Conservation (phyloP, 768 basidiomycete genomes). For the Mycena haematopus region DNA sequence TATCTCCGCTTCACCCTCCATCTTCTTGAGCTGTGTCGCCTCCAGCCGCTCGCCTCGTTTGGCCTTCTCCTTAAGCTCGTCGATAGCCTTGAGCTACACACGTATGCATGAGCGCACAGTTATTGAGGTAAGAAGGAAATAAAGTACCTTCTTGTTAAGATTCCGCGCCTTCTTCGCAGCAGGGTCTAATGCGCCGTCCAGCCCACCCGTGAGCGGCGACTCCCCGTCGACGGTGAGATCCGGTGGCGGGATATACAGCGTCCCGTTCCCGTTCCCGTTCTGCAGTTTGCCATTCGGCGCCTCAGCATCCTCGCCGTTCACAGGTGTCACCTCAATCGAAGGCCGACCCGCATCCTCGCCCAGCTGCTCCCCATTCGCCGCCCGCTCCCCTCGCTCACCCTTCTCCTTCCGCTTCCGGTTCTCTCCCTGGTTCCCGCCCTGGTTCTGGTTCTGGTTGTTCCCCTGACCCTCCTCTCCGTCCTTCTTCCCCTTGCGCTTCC, state of each 20-base stretch:
- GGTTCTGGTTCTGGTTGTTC: slow-evolving; percentile 29
- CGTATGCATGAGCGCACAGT: background rate
- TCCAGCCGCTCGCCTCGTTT: slow-evolving; percentile 91
- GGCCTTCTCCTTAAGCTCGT: slow-evolving; percentile 93
- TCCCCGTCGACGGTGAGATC: slow-evolving; percentile 35
- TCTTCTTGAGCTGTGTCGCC: slow-evolving; percentile 96
- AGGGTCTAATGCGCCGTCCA: slow-evolving; percentile 71
- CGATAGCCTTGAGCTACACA: slow-evolving; percentile 94
- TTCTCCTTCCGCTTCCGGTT: slow-evolving; percentile 41
- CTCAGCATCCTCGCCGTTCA: background rate
- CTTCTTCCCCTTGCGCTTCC: slow-evolving; percentile 63
- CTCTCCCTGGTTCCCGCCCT: background rate
- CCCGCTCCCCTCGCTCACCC: slow-evolving; percentile 36
- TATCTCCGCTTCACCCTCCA: slow-evolving; percentile 88
- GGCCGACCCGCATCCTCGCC: slow-evolving; percentile 39
- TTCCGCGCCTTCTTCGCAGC: slow-evolving; percentile 93
- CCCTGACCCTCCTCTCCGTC: slow-evolving; percentile 32
- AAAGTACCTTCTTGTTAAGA: slow-evolving; percentile 89
- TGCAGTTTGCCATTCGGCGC: slow-evolving; percentile 27
- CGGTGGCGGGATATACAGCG: slow-evolving; percentile 31
- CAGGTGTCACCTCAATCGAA: slow-evolving; percentile 43
- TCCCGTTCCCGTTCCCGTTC: slow-evolving; percentile 29
- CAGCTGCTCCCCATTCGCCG: slow-evolving; percentile 37
- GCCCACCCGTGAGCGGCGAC: slow-evolving; percentile 58
- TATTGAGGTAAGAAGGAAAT: slow-evolving; percentile 8